Evolutionary conservation across 129 eudicot species (phyloP), one percentile per base, ranked within the genome.

Genomic region (Artemisia tridentata): DNA sequence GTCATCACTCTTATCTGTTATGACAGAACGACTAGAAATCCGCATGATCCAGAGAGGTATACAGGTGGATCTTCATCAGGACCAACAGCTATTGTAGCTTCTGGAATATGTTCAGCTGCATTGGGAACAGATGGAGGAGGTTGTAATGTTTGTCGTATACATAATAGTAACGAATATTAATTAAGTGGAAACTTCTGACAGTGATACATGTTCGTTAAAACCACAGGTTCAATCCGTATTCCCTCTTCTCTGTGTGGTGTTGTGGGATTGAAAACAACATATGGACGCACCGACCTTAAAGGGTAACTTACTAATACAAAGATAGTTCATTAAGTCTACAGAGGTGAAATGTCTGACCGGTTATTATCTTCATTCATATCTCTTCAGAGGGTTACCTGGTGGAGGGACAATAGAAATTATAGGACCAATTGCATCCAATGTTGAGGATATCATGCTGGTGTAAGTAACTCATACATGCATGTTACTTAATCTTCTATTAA

Each of bases 81-180:
- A 38, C 87, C 96, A 43, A 96, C 95, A 38, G 98, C 98, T 59
- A 79, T 91, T 78, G 96, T 91, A 71, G 91, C 98, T 57, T 78
- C 98, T 80, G 98, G 98, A 69, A 77, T 91, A 48, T 88, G 93
- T 79, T 75, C 95, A 50, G 96, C 93, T 72, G 91, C 98, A 73
- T 76, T 91, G 62, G 97, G 97, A 72, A 91, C 98, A 67, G 98
- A 91, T 73, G 96, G 98, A 48, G 98, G 98, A 88, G 98, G 98
- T 90, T 77, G 80, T 70, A 34, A 34, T 34, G 45, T 38, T 38
- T 38, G 45, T 38, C 43, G 43, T 38, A 38, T 38, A 7, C 11
- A 7, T 38, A 38, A 38, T 38, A 38, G 7, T 38, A 7, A 38
- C 45, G 11, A 38, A 38, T 38, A 38, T 7, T 7, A 38, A 38